phyloP scores from a whole-genome alignment of 2,329 filamentous ascomycete genomes.

The Neodidymelliopsis sp. region DNA sequence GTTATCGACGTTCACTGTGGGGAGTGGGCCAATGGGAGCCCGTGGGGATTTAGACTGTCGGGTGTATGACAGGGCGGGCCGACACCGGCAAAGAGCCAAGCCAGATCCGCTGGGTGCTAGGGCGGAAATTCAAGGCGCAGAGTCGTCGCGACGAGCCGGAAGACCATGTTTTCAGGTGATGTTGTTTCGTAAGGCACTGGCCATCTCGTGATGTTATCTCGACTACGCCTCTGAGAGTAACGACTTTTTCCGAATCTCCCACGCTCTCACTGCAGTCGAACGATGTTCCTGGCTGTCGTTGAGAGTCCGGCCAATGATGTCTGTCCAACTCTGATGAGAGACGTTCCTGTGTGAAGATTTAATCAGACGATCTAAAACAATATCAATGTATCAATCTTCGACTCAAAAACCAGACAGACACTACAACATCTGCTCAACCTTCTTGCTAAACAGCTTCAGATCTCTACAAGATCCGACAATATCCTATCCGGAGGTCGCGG shows the following conservation, averaged over 20 bases:
- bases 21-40: slow-evolving; percentile 4
- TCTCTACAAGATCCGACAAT: too few relatives aligned
- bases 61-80: slow-evolving; percentile 9
- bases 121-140: slow-evolving; percentile 3
- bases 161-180: slow-evolving; percentile 4
- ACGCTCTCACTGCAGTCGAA: background rate
- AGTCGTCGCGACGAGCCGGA: background rate
- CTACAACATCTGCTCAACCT: too few relatives aligned
- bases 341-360: too few relatives aligned
- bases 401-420: too few relatives aligned
- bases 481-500: too few relatives aligned
- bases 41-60: slow-evolving; percentile 5
- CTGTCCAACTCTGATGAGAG: too few relatives aligned
- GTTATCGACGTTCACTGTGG: slow-evolving; percentile 1
- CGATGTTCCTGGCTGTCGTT: too few relatives aligned
- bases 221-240: background rate
- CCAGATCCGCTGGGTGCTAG: slow-evolving; percentile 1
- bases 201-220: slow-evolving; percentile 6
- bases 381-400: too few relatives aligned
- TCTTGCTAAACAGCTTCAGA: too few relatives aligned
- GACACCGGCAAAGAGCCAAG: slow-evolving; percentile 8
- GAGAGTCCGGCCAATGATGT: too few relatives aligned
- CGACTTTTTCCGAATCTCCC: background rate
- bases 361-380: too few relatives aligned
- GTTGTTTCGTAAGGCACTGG: slow-evolving; percentile 6